Base-by-base conservation (phyloP, 495 filamentous ascomycete species). In the Hypoxylon crocopeplum region DNA sequence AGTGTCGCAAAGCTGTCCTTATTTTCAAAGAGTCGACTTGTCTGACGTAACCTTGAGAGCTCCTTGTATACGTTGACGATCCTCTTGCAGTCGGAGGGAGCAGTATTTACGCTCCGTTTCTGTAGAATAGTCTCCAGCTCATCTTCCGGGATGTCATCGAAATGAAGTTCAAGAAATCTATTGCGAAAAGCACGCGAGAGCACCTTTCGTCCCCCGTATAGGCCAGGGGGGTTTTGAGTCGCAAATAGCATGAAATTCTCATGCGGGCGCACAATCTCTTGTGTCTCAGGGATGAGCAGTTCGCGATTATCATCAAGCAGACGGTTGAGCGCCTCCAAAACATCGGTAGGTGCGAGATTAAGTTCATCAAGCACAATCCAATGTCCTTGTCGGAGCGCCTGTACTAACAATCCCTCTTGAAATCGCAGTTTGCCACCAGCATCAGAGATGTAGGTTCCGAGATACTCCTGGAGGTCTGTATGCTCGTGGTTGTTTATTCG, bases 401-500 rank as follows among this genome's bases (percentile, higher is more conserved):
- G 88, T 1, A 98, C 93, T 20, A 99, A 74, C n/a, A 97, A 77
- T 39, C 95, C 95, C 70, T 99, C 95, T 72, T 96, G 91, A 60
- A 96, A 99, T 12, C 78, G 82, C 42, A 99, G 79, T 48, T 88
- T 87, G 7, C 95, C 95, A 66, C 92, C 89, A 4, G 86, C 75
- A 39, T 86, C 87, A 11, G 95, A 97, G 7, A 97, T 75, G 66
- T 99, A 99, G 0, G 92, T 92, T 12, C 95, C 95, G 1, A 99
- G 79, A 66, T 99, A 99, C 69, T 99, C 95, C 71, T 99, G 95
- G 22, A 99, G 79, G 73, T 99, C 95, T 0, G 95, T 98, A 69
- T 98, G 93, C 63, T 99, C 95, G 70, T 99, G 95, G 65, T 99
- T 99, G 76, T 99, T 99, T 77, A 99, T 97, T 50, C 95, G 86